Evolutionary conservation across 2,329 filamentous ascomycete species (phyloP).

Genomic region (Pestalotiopsis sp.): DNA sequence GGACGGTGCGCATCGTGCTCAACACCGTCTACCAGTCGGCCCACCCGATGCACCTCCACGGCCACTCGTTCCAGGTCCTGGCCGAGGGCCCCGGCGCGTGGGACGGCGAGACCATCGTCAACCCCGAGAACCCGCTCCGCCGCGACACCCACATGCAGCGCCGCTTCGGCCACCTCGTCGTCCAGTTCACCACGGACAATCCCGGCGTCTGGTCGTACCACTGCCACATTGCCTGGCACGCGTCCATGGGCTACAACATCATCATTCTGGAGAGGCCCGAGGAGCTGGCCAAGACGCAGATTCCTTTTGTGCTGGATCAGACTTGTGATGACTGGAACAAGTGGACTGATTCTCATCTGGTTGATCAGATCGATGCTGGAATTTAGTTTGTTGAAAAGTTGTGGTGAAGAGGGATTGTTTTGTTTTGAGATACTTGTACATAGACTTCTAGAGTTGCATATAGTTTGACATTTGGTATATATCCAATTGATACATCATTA

Average conservation of each 20-base stretch:
- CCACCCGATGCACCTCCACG: conserved; percentile 71
- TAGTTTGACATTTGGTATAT: too few relatives aligned
- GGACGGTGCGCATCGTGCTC: conserved; percentile 56
- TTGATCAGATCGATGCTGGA: not conserved
- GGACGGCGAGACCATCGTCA: conserved; percentile 38
- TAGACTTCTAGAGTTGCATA: too few relatives aligned
- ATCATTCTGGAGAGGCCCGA: not conserved
- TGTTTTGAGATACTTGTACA: too few relatives aligned
- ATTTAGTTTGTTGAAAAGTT: not conserved
- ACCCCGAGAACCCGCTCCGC: conserved; percentile 47
- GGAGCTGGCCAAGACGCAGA: not conserved
- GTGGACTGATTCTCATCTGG: not conserved
- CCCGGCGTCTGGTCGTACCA: conserved; percentile 53
- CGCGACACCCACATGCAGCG: conserved; percentile 54
- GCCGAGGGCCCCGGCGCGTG: conserved; percentile 50
- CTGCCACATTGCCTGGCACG: conserved; percentile 54
- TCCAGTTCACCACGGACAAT: conserved; percentile 52
- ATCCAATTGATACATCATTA: too few relatives aligned
- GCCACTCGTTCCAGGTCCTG: conserved; percentile 72
- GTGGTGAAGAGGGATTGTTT: too few relatives aligned
- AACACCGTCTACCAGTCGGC: conserved; percentile 50
- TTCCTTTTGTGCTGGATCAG: not conserved
- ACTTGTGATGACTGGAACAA: not conserved
- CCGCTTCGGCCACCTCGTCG: conserved; percentile 44
- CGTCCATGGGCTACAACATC: not conserved